phyloP scores from a whole-genome alignment of 2,329 filamentous ascomycete species.

The Colletotrichum lupini region DNA sequence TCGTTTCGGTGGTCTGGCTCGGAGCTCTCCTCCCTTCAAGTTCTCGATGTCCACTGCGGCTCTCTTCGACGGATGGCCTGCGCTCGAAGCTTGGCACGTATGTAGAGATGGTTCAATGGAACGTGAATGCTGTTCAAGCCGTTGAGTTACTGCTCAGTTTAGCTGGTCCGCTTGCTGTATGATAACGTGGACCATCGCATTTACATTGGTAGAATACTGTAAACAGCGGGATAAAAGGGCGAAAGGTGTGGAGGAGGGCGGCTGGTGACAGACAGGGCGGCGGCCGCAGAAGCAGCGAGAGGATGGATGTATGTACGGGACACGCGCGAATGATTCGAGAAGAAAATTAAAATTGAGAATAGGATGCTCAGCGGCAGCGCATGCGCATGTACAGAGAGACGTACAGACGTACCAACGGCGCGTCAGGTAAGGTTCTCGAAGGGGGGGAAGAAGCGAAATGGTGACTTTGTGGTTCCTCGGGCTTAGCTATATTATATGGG shows the following conservation, averaged over 20 bases:
- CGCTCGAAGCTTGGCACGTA: constrained; percentile 50
- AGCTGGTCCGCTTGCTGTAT: constrained; percentile 44
- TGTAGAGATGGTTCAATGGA: constrained; percentile 45
- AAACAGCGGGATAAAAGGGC: constrained; percentile 45
- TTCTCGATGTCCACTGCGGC: constrained; percentile 39
- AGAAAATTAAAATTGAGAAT: not conserved
- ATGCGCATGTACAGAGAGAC: constrained; percentile 12
- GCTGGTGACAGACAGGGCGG: constrained; percentile 21
- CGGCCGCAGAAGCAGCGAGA: not conserved
- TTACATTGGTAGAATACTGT: constrained; percentile 56
- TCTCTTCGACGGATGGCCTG: constrained; percentile 41
- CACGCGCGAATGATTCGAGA: constrained; percentile 3
- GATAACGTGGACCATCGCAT: constrained; percentile 55
- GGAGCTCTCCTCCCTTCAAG: constrained; percentile 25
- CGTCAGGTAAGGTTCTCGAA: constrained; percentile 27
- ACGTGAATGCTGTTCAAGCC: constrained; percentile 42
- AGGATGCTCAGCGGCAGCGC: not conserved
- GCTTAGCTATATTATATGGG: constrained; percentile 30
- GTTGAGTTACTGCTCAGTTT: constrained; percentile 49
- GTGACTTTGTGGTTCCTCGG: constrained; percentile 29
- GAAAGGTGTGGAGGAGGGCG: constrained; percentile 37
- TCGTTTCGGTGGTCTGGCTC: not conserved
- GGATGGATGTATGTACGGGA: constrained; percentile 2
- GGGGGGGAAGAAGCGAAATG: constrained; percentile 31
- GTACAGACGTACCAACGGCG: constrained; percentile 9